Percentiles rank a stretch among this genome's conserved stretches.
phyloP scores from a whole-genome alignment of 805 yeast genomes.

The Lachancea sp. region DNA sequence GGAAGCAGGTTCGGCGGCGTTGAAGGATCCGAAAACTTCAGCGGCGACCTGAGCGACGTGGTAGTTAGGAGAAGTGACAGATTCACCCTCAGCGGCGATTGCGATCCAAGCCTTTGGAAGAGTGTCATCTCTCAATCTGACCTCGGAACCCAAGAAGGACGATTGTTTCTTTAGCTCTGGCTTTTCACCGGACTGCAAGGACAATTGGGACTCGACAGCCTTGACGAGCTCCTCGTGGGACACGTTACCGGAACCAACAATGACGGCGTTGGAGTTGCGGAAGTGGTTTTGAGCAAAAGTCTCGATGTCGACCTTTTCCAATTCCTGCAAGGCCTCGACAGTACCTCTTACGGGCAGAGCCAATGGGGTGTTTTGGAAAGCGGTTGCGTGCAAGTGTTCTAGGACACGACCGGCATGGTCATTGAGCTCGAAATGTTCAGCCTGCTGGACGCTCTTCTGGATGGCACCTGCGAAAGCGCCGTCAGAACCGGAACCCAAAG shows the following conservation, averaged over 20 bases:
- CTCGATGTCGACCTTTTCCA: conserved; percentile 53
- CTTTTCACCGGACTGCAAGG: conserved; percentile 44
- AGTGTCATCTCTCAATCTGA: conserved; percentile 84
- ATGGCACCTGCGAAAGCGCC: conserved; percentile 45
- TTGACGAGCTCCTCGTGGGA: conserved; percentile 64
- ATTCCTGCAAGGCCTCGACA: conserved; percentile 50
- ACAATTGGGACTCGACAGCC: conserved; percentile 48
- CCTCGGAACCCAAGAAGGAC: conserved; percentile 77
- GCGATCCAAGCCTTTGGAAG: conserved; percentile 73
- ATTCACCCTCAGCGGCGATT: conserved; percentile 70
- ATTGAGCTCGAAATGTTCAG: conserved; percentile 49
- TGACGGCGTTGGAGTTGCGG: conserved; percentile 57
- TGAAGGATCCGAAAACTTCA: conserved; percentile 49
- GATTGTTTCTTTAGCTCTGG: conserved; percentile 45
- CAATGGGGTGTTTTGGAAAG: conserved; percentile 80
- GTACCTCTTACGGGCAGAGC: conserved; percentile 76
- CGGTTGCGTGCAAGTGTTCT: conserved; percentile 75
- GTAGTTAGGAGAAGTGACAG: conserved; percentile 55
- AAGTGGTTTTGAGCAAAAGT: conserved; percentile 51
- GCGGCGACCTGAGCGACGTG: conserved; percentile 71
- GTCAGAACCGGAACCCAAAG: conserved; percentile 31
- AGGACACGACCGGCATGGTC: conserved; percentile 51
- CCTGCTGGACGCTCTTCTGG: conserved; percentile 39
- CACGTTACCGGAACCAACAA: conserved; percentile 64
- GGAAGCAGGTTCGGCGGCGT: conserved; percentile 49